Base-by-base conservation (phyloP, 2,329 filamentous ascomycete genomes). In the Aspergillus tanneri region DNA sequence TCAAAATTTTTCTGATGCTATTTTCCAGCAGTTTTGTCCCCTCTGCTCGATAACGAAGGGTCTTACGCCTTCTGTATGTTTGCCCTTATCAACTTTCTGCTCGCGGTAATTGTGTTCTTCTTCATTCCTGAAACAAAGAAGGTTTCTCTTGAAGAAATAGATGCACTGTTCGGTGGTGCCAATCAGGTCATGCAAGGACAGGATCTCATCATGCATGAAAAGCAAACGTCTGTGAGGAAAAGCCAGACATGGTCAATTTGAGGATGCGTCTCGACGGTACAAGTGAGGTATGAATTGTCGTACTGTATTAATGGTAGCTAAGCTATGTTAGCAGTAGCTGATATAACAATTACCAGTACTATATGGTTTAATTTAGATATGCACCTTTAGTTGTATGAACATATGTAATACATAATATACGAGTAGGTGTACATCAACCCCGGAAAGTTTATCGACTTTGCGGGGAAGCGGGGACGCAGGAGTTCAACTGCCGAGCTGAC, bases 11-110 rank as follows among this genome's bases (percentile, higher is more conserved):
- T 82, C 82, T 63, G 85, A 86, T 66, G 77, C 78, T 48, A 79
- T 86, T 56, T 81, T 86, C 61, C 81, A 86, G 65, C 84, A 87
- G 55, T 86, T 86, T 73, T 86, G 87, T 74, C 84, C 84, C 10
- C 79, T 76, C 10, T 86, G 72, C 75, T 86, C 12, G 72, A 77
- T 44, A 82, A 85, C 59, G 71, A 72, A 41, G 76, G 77, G 12
- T 80, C 79, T 61, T 79, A 78, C 53, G 76, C 76, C 5, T 80
- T 80, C 54, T 79, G 79, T 65, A 77, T 80, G 71, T 79, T 80
- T 48, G 76, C 75, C 0, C 76, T 73, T 5, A 75, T 76, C 45
- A 77, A 80, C 59, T 64, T 79, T 54, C 53, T 78, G 30, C 70
- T 80, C n/a, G 71, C 69, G 11, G 28, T 68, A 25, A 80, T 78